Percentiles rank a stretch among this genome's conserved stretches.
phyloP scores from a whole-genome alignment of 208 protist genomes.

The Leishmania braziliensis region DNA sequence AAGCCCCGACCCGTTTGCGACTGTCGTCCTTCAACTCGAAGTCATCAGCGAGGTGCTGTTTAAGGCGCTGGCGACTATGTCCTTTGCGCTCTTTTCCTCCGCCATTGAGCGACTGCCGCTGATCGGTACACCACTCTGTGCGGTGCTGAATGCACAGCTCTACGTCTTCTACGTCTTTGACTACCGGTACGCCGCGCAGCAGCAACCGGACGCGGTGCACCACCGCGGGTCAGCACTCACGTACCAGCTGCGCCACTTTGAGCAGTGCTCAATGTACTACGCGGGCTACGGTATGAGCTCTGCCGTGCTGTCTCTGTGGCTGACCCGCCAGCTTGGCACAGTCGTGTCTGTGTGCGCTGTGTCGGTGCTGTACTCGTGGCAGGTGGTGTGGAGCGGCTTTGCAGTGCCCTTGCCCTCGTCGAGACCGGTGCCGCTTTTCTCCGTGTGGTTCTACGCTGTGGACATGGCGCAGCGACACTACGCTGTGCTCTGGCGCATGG shows the following conservation, averaged over 20 bases:
- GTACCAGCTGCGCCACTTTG: slow-evolving; percentile 59
- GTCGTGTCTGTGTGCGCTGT: slow-evolving; percentile 45
- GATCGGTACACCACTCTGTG: slow-evolving; percentile 24
- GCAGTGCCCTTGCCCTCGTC: slow-evolving; percentile 35
- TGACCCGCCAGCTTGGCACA: slow-evolving; percentile 31
- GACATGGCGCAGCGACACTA: slow-evolving; percentile 29
- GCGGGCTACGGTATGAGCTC: slow-evolving; percentile 55
- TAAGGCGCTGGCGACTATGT: slow-evolving; percentile 55
- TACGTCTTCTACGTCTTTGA: slow-evolving; percentile 82
- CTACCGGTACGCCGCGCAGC: slow-evolving; percentile 54
- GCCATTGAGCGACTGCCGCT: slow-evolving; percentile 18
- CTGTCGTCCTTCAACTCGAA: slow-evolving; percentile 19
- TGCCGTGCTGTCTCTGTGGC: slow-evolving; percentile 35
- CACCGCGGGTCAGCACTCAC: slow-evolving; percentile 24
- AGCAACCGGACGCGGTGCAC: slow-evolving; percentile 21
- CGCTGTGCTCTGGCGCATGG: slow-evolving; percentile 29
- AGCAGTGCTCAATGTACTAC: slow-evolving; percentile 64
- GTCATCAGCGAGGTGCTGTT: slow-evolving; percentile 55
- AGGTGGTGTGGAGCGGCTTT: slow-evolving; percentile 57
- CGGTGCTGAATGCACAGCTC: slow-evolving; percentile 61
- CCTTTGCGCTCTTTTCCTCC: slow-evolving; percentile 43
- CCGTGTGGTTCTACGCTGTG: slow-evolving; percentile 49
- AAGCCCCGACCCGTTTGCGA: slow-evolving; percentile 25
- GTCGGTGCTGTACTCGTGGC: slow-evolving; percentile 61
- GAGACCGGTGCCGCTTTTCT: slow-evolving; percentile 48